phyloP scores from a whole-genome alignment of 73 alveolate genomes.

The Uronychia setigera region DNA sequence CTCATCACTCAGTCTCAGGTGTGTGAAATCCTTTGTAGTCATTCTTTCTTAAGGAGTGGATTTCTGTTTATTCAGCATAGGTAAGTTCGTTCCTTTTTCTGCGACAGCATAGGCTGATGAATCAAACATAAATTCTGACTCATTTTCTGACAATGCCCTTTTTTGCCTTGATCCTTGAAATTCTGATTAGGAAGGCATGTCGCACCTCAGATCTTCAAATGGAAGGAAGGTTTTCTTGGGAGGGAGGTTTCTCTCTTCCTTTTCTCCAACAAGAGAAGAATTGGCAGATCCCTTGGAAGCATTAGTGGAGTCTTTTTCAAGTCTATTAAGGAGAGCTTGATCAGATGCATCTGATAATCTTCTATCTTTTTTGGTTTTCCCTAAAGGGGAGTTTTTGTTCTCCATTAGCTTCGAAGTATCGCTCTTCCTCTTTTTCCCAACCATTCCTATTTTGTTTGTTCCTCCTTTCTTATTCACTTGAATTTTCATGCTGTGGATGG shows the following conservation, averaged over 20 bases:
- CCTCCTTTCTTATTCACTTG: neutral
- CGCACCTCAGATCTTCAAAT: neutral
- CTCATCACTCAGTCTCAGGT: too few species aligned
- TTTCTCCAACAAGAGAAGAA: too few species aligned
- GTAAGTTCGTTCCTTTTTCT: neutral
- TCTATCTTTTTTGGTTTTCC: neutral
- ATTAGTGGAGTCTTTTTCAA: too few species aligned
- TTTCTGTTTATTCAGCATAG: neutral
- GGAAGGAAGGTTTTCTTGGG: neutral
- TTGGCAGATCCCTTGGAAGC: too few species aligned
- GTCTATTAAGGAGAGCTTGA: neutral
- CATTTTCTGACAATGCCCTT: neutral
- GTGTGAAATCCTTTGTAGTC: neutral
- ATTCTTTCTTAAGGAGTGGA: too few species aligned
- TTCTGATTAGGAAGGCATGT: too few species aligned
- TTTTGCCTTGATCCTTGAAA: neutral
- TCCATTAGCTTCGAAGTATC: neutral
- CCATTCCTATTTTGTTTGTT: neutral
- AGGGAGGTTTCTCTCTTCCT: too few species aligned
- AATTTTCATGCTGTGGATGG: constrained; percentile 26
- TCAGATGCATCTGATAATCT: constrained; percentile 4
- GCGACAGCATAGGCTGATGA: neutral
- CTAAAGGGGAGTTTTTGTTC: neutral
- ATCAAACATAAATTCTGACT: neutral
- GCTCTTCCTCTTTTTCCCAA: neutral